These are phyloP conservation scores for Orbilia blumenaviensis DNA, from an alignment of 2,329 filamentous ascomycete species.

Conservation along the genomic window DNA sequence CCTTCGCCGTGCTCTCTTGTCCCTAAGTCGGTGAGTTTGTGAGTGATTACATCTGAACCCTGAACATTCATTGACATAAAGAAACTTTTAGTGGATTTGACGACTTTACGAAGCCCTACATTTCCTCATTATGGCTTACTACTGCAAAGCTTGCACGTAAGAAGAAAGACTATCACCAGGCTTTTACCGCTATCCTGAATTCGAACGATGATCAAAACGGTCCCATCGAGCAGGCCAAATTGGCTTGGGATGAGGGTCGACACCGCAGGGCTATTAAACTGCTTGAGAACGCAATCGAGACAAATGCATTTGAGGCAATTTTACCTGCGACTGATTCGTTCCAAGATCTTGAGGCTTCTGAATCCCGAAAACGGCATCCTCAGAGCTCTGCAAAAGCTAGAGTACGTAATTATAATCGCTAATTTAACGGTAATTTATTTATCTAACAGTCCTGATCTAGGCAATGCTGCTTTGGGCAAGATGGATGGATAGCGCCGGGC, in stretches of 20 bases:
- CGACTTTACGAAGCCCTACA: slow-evolving; percentile 74
- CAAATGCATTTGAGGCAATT: slow-evolving; percentile 74
- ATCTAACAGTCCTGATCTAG: slow-evolving; percentile 71
- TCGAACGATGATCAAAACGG: slow-evolving; percentile 84
- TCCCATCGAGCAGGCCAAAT: slow-evolving; percentile 90
- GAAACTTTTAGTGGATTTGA: slow-evolving; percentile 56
- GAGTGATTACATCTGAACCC: neutral
- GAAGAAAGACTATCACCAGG: slow-evolving; percentile 81
- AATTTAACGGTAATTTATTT: slow-evolving; percentile 59
- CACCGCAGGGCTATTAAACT: slow-evolving; percentile 94
- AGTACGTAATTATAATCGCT: slow-evolving; percentile 1
- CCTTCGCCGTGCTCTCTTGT: slow-evolving; percentile 86
- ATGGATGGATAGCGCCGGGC: slow-evolving; percentile 94
- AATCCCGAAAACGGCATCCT: slow-evolving; percentile 32
- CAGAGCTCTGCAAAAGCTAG: slow-evolving; percentile 50
- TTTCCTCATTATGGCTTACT: slow-evolving; percentile 84
- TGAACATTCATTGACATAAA: neutral
- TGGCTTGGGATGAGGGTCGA: slow-evolving; percentile 92
- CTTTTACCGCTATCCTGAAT: slow-evolving; percentile 91
- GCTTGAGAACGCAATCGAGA: slow-evolving; percentile 83
- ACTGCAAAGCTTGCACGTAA: slow-evolving; percentile 88
- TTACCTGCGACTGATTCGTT: slow-evolving; percentile 59
- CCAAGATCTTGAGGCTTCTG: slow-evolving; percentile 33
- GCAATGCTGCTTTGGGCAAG: slow-evolving; percentile 91
- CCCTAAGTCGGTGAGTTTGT: slow-evolving; percentile 71